Base-by-base conservation (phyloP, 345 rosid species). In the Firmiana major region DNA sequence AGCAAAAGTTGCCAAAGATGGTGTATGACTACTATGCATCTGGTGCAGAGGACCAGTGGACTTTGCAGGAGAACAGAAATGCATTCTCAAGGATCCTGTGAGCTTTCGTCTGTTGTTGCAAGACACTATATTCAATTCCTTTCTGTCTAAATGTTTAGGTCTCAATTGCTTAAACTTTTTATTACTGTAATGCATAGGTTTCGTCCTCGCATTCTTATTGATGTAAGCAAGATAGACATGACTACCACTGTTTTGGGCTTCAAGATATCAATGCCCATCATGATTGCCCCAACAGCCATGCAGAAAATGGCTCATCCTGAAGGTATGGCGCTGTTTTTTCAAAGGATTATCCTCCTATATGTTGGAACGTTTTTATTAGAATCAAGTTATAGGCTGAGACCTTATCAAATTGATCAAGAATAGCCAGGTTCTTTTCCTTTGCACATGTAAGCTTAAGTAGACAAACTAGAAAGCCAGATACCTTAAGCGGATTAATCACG, bases 261-360 rank as follows among this genome's bases (percentile, higher is more conserved):
- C 88, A 93, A 93, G 74, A 84, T 93, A 80, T 93, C 97, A 0
- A 93, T 93, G 96, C 97, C 96, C 0, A 91, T 93, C 85, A 93
- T 93, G 97, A 81, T 93, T 88, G 97, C 97, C 77, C 97, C 97
- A 43, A 87, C 96, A 40, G 97, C 97, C 70, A 59, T 93, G 78
- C 96, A 91, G 86, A 93, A 93, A 84, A 93, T 93, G 97, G 97
- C 97, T 82, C 97, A 93, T 77, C 97, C 96, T 7, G 96, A 91
- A 78, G 97, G 97, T 90, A 79, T 24, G 65, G 10, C 2, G 22
- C 21, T 42, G 38, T 2, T 53, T 31, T 46, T 10, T 59, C 9
- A 17, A 45, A 58, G 31, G 54, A 4, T 73, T 7, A 54, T 15
- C 17, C 22, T 13, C 42, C 8, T 22, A 6, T 1, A 49, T 31